phyloP scores from a whole-genome alignment of 169 alveolate genomes.

The Plasmodium falciparum region DNA sequence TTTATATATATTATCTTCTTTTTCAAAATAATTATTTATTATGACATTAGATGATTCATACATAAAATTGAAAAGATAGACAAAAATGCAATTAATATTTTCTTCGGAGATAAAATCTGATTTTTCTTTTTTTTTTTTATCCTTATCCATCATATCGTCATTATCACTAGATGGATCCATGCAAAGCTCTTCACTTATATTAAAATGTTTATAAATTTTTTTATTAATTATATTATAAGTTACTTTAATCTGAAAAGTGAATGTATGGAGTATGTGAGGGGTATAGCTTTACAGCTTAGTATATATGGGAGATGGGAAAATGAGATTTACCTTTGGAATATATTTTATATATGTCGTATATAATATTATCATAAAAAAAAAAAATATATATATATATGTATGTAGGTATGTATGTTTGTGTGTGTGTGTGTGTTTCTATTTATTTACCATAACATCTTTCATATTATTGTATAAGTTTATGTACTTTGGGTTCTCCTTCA shows the following conservation, averaged over 20 bases:
- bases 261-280: not conserved
- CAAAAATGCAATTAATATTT: slow-evolving; percentile 37
- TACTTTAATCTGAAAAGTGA: slow-evolving; percentile 18
- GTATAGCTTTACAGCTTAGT: too few relatives aligned
- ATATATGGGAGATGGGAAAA: too few relatives aligned
- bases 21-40: slow-evolving; percentile 56
- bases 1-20: slow-evolving; percentile 18
- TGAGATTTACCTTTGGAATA: too few relatives aligned
- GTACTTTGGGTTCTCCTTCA: slow-evolving; percentile 33
- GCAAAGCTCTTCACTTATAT: slow-evolving; percentile 15
- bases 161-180: not conserved
- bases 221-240: slow-evolving; percentile 40
- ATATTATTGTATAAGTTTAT: slow-evolving; percentile 36
- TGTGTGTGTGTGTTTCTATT: not conserved
- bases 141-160: not conserved
- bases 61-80: slow-evolving; percentile 37
- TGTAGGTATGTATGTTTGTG: too few relatives aligned
- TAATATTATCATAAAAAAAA: too few relatives aligned
- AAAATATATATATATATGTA: too few relatives aligned
- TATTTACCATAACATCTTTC: slow-evolving; percentile 40
- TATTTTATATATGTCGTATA: too few relatives aligned
- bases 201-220: slow-evolving; percentile 42
- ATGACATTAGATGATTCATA: slow-evolving; percentile 50
- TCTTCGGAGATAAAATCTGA: slow-evolving; percentile 19
- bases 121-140: not conserved